Evolutionary conservation across 2,329 filamentous ascomycete genomes (phyloP).

Genomic region (Nemania diffusa): DNA sequence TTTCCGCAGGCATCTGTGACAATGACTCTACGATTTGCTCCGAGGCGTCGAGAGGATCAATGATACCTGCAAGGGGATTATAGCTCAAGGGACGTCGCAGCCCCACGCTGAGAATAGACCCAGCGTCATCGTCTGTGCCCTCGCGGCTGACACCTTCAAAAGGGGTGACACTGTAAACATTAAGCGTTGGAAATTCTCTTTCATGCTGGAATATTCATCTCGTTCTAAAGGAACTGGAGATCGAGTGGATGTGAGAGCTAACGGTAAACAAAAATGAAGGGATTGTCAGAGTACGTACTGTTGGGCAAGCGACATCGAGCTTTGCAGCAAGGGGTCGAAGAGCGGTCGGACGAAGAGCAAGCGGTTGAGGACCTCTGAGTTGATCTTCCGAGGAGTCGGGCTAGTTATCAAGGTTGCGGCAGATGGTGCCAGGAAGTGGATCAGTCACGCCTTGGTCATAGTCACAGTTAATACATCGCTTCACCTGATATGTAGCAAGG

Average conservation of each 20-base stretch:
- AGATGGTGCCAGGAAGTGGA: conserved; percentile 2
- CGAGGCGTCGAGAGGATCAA: conserved; percentile 45
- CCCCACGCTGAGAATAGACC: conserved; percentile 37
- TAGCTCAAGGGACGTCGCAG: conserved; percentile 48
- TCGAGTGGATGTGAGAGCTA: background rate
- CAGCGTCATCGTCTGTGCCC: conserved; percentile 34
- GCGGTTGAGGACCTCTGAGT: background rate
- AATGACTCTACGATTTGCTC: conserved; percentile 41
- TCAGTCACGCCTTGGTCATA: background rate
- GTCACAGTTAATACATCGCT: background rate
- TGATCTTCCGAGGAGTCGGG: background rate
- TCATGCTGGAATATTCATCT: background rate
- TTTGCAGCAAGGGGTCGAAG: conserved; percentile 1
- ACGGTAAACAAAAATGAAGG: no score
- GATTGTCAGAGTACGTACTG: conserved; percentile 40
- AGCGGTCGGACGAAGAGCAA: conserved; percentile 9
- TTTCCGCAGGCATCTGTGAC: conserved; percentile 49
- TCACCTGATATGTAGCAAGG: conserved; percentile 18
- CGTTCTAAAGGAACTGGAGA: background rate
- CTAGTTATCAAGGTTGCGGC: conserved; percentile 19
- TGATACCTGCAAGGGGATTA: conserved; percentile 43
- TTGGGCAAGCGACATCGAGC: conserved; percentile 56
- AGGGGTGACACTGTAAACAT: conserved; percentile 48
- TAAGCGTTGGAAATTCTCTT: background rate
- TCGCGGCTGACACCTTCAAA: conserved; percentile 55